Evolutionary conservation across 768 basidiomycete species (phyloP), one percentile per base, ranked within the genome.

Genomic region (Melanogaster broomeanus): DNA sequence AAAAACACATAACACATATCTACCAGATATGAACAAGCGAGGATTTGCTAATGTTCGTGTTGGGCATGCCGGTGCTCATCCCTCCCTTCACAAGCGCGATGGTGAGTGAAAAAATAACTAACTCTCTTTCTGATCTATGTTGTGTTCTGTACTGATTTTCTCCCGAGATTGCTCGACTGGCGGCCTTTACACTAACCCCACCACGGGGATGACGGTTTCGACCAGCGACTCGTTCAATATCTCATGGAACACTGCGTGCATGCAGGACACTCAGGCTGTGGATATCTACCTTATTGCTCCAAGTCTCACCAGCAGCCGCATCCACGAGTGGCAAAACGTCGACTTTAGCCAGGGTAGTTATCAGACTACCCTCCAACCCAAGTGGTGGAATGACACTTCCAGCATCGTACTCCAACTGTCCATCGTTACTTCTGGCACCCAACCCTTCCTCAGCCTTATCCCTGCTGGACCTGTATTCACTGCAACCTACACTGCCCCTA

Each of bases 271-370:
- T 22, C 52, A 61, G 1, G 71, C 74, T 33, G 73, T 86, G 63
- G 87, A 90, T 69, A 85, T 92, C 62, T 83, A 84, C 57, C 79
- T 91, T 46, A 79, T 79, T 57, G 81, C 81, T 0, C 82, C 85
- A 0, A 62, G 67, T 27, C 62, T 72, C 2, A 48, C 57, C 28
- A 64, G 50, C 33, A 68, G 79, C 4, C 75, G 73, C 42, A 69
- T 88, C 41, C 81, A 89, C 49, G 68, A 76, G 35, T 92, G 84
- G 84, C 53, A 76, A 37, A 67, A 67, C 28, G 77, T 90, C 47
- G 68, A 74, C 42, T 81, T 71, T 60, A 57, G 71, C 6, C 12
- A 70, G 4, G 87, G 84, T 22, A 69, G 66, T 33, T 84, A 82
- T 63, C 64, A 74, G 38, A 71, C 81, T 2, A 64, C 62, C 16